A percentile compares a stretch with the other conserved stretches of the same genome.
These are phyloP conservation scores for Arthrobotrys iridis DNA, from an alignment of 2,329 filamentous ascomycete species.

Conservation along the genomic window DNA sequence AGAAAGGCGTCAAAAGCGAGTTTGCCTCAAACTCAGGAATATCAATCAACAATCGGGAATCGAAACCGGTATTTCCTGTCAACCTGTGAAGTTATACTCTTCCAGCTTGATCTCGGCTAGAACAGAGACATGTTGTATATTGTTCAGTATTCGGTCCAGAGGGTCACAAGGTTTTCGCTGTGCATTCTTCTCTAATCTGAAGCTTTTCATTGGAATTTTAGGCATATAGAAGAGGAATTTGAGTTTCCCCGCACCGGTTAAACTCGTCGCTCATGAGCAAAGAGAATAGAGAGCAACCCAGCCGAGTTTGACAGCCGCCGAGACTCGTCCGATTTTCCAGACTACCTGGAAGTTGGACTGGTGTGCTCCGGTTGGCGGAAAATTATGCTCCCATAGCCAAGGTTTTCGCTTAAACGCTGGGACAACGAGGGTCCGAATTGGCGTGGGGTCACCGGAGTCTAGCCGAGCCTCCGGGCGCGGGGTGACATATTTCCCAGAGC, in stretches of 20 bases:
- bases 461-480: slow-evolving; percentile 52
- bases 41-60: not conserved
- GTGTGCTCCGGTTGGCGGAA: slow-evolving; percentile 51
- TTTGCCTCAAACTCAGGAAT: not conserved
- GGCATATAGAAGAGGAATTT: slow-evolving; percentile 10
- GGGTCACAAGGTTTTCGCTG: too few relatives aligned
- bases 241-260: slow-evolving; percentile 54
- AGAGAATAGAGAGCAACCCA: not conserved
- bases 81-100: not conserved
- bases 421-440: slow-evolving; percentile 4
- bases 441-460: slow-evolving; percentile 48
- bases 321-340: slow-evolving; percentile 26
- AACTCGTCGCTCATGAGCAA: slow-evolving; percentile 10
- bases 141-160: too few relatives aligned
- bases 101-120: not conserved
- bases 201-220: slow-evolving; percentile 1
- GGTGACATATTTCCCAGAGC: slow-evolving; percentile 12
- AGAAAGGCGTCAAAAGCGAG: not conserved
- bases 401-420: slow-evolving; percentile 27
- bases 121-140: too few relatives aligned
- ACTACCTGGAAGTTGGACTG: slow-evolving; percentile 18
- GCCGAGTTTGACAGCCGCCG: slow-evolving; percentile 36
- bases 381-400: slow-evolving; percentile 37
- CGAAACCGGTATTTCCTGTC: slow-evolving; percentile 4
- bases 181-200: not conserved